A percentile compares a stretch with the other conserved stretches of the same genome.
Evolutionary conservation across 306 rosid genomes (phyloP).

Genomic region (Leucaena leucocephala): DNA sequence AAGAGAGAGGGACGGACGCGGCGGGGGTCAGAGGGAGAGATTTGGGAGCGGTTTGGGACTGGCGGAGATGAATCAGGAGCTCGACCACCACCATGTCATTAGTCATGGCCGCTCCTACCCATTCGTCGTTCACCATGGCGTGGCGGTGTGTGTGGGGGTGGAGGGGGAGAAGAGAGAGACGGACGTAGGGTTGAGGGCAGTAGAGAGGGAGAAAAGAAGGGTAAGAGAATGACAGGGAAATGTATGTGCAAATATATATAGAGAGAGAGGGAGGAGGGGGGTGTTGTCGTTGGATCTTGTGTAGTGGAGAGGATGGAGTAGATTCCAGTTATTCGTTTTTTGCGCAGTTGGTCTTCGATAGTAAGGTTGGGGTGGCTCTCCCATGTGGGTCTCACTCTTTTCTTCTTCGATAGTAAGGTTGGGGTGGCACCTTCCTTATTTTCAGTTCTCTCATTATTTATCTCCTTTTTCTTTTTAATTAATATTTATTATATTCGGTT

Average conservation of each 20-base stretch:
- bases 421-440: slow-evolving; percentile 35
- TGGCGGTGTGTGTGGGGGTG: no score
- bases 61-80: slow-evolving; percentile 69
- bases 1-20: slow-evolving; percentile 22
- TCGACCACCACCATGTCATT: slow-evolving; percentile 72
- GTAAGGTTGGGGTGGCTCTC: slow-evolving; percentile 2
- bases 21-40: slow-evolving; percentile 32
- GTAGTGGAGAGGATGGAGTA: slow-evolving; percentile 42
- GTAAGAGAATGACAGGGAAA: background rate
- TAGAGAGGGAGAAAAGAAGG: slow-evolving; percentile 36
- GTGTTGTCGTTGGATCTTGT: slow-evolving; percentile 23
- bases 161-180: background rate
- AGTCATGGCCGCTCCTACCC: slow-evolving; percentile 72
- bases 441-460: background rate
- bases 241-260: background rate
- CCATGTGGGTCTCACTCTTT: slow-evolving; percentile 31
- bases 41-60: slow-evolving; percentile 46
- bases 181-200: slow-evolving; percentile 46
- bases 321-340: slow-evolving; percentile 50
- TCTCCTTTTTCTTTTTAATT: background rate
- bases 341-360: background rate
- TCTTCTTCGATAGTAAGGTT: background rate
- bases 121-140: slow-evolving; percentile 56
- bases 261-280: background rate
- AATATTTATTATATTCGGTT: background rate